Conservation (phyloP, 352 stramenopile species). For the Aphanomyces euteiches region DNA sequence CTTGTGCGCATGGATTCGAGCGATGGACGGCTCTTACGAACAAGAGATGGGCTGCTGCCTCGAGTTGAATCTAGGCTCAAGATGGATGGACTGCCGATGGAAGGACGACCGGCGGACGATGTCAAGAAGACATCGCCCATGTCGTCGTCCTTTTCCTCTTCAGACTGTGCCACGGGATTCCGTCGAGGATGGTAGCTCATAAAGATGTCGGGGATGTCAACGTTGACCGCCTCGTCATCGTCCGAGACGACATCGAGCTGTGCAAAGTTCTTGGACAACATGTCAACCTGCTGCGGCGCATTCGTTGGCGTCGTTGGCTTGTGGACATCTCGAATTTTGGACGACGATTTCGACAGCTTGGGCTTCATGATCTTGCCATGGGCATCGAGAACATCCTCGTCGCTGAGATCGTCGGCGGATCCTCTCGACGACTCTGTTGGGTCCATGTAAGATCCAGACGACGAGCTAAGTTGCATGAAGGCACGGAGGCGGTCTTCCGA, state of each 20-base stretch:
- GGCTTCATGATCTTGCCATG: constrained; percentile 3
- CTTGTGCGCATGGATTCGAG: constrained; percentile 11
- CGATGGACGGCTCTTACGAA: constrained; percentile 16
- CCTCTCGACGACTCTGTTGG: constrained; percentile 1
- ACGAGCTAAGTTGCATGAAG: constrained; percentile 18
- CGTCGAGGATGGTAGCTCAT: constrained; percentile 18
- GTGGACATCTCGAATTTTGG: neutral
- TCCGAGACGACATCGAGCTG: constrained; percentile 11
- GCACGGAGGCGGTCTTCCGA: constrained; percentile 18
- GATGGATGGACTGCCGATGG: constrained; percentile 3
- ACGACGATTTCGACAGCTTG: constrained; percentile 17
- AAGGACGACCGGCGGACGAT: neutral
- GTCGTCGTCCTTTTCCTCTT: neutral
- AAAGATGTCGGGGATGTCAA: constrained; percentile 23
- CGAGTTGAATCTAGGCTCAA: neutral
- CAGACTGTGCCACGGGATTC: neutral
- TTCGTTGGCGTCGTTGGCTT: neutral
- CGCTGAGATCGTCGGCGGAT: neutral
- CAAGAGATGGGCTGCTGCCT: neutral
- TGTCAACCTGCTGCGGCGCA: neutral
- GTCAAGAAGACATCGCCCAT: constrained; percentile 9
- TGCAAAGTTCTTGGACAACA: constrained; percentile 18
- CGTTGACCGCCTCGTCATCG: neutral
- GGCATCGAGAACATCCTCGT: constrained; percentile 1
- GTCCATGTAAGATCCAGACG: constrained; percentile 8